Base-by-base conservation (phyloP, 2,329 filamentous ascomycete genomes). In the Hypoxylon sp. region DNA sequence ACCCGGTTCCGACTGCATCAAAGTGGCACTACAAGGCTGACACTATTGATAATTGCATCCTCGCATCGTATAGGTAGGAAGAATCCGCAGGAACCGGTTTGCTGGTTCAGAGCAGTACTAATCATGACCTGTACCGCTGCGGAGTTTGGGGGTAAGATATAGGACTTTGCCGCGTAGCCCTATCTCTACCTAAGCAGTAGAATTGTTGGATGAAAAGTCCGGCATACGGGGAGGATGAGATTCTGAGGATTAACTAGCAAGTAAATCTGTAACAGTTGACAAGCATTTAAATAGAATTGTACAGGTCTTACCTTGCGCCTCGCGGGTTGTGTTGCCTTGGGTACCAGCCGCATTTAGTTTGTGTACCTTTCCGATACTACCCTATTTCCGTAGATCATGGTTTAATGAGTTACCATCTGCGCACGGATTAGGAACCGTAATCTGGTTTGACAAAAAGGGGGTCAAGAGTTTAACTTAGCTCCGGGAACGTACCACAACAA, bases 1-100 rank as follows among this genome's bases (percentile, higher is more conserved):
- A 64, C 66, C 66, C 62, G 69, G 66, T 60, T 64, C 55, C 55
- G 35, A 52, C 46, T 63, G 52, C 55, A 60, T 19, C 44, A 55
- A 44, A 55, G 50, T 57, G 17, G 46, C 22, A 52, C 35, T 39
- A 52, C 52, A 54, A 66, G 60, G 55, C 65, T 63, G 46, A 47
- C 44, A 14, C n/a, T 42, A 44, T 48, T 33, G 24, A 24, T 19
- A 55, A 17, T 57, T 51, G 39, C 39, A 11, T 13, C 29, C 33
- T 64, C 52, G 31, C 22, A 50, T 22, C 17, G 48, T 22, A 59
- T 44, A 31, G 1, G 37, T 24, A 44, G 19, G 33, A 52, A 48
- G 31, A 52, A 42, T 19, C 19, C 13, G 19, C 19, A 10, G 11
- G 55, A 33, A 39, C 13, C 58, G 24, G 57, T 3, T 42, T 47